Evolutionary conservation across 768 basidiomycete species (phyloP).

Genomic region (Calocybe cyanea): DNA sequence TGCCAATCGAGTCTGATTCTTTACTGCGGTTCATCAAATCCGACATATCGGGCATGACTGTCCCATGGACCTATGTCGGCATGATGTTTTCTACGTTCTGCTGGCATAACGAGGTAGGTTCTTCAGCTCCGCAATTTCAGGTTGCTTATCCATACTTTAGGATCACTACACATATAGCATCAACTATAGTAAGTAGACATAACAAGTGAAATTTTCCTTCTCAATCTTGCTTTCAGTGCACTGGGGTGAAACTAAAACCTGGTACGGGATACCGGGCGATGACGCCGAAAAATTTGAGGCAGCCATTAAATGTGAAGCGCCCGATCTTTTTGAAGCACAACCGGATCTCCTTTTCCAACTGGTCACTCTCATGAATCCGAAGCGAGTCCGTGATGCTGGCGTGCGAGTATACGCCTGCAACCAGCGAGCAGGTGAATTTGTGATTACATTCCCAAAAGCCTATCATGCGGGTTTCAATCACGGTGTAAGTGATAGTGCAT

Average conservation of each 20-base stretch:
- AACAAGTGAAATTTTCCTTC: neutral
- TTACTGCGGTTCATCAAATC: constrained; percentile 96
- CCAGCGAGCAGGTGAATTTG: constrained; percentile 96
- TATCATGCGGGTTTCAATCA: constrained; percentile 99
- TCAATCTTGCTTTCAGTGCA: constrained; percentile 61
- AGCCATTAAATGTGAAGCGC: constrained; percentile 92
- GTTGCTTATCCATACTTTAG: constrained; percentile 31
- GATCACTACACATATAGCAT: constrained; percentile 98
- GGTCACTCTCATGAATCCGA: constrained; percentile 96
- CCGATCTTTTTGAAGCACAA: constrained; percentile 96
- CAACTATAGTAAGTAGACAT: constrained; percentile 73
- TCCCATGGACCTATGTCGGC: constrained; percentile 98
- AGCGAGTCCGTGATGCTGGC: constrained; percentile 78
- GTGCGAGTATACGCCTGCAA: constrained; percentile 94
- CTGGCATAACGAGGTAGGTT: constrained; percentile 94
- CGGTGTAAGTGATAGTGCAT: constrained; percentile 58
- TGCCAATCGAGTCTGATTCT: constrained; percentile 89
- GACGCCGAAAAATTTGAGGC: constrained; percentile 96
- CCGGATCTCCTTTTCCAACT: constrained; percentile 96
- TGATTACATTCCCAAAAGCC: constrained; percentile 95
- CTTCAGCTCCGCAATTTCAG: neutral
- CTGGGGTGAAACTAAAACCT: constrained; percentile 99
- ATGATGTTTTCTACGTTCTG: constrained; percentile 99
- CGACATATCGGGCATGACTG: constrained; percentile 99
- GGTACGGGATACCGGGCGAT: constrained; percentile 97